Base-by-base conservation (phyloP, 331 rosid species). In the Acacia pycnantha region DNA sequence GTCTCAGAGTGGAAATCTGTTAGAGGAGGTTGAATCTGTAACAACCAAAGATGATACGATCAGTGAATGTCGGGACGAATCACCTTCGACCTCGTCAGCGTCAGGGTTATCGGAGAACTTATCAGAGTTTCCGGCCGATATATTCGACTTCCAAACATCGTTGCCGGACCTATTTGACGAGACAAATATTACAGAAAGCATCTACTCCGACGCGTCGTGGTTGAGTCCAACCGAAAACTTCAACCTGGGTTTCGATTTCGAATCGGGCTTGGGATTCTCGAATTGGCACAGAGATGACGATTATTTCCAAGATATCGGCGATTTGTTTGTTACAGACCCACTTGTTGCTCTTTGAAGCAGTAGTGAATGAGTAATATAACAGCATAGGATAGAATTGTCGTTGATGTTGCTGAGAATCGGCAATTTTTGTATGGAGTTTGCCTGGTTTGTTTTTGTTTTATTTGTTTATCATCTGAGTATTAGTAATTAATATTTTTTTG, bases 241-340 rank as follows among this genome's bases (percentile, higher is more conserved):
- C 22, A 29, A 22, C 50, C 8, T 40, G 50, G 31, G 43, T 37
- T 43, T 43, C 1, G 54, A 22, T 41, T 70, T 70, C 2, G 53
- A 83, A 40, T 82, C 89, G 50, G 92, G 90, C 19, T 90, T 86
- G n/a, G 86, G 91, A 3, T 77, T 79, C 70, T 72, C 88, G 3
- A 87, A 56, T 11, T 83, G 84, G 86, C 81, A 68, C 0, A 66
- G 69, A 16, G 87, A 85, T 16, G 93, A 91, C 16, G 93, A 91
- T 21, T 81, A 79, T 74, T 94, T 94, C 24, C 97, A 94, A 87
- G 99, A 96, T 48, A 91, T 96, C 84, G 93, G 90, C 21, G 99
- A 96, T 79, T 73, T 96, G 8, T 94, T 96, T 77, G 82, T 82
- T 46, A 82, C 92, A 1, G 98, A 94, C 79, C 84, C 94, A 41